Percentiles rank a stretch among this genome's conserved stretches.
Evolutionary conservation across 176 grass and related monocot species (phyloP).

Genomic region (Avena insularis): DNA sequence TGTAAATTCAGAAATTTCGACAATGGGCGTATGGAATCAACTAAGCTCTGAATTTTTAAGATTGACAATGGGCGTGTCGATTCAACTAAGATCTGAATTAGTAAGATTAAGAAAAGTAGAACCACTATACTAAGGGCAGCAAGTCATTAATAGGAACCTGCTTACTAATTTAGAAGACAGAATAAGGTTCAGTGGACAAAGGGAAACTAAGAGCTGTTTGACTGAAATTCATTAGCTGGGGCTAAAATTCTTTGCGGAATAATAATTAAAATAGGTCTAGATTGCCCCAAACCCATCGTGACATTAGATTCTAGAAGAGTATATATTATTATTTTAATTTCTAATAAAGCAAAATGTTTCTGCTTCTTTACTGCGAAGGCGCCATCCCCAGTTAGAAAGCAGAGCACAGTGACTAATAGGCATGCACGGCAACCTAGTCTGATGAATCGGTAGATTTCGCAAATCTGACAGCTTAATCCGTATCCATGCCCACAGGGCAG

Average conservation of each 20-base stretch:
- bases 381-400: no score
- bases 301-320: no score
- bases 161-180: neutral
- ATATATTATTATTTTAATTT: no score
- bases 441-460: neutral
- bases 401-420: no score
- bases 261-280: no score
- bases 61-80: neutral
- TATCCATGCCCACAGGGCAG: neutral
- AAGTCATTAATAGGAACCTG: neutral
- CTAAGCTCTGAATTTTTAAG: neutral
- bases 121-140: no score
- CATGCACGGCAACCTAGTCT: neutral
- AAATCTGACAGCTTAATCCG: neutral
- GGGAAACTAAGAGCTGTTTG: neutral
- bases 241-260: neutral
- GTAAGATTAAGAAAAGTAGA: neutral
- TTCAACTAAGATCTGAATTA: neutral
- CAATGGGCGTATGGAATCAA: neutral
- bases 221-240: neutral
- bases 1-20: neutral
- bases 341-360: no score
- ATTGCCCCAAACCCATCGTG: no score
- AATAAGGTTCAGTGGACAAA: neutral
- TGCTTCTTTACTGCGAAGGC: no score